phyloP scores from a whole-genome alignment of 495 filamentous ascomycete genomes.

The Daldinia loculata region DNA sequence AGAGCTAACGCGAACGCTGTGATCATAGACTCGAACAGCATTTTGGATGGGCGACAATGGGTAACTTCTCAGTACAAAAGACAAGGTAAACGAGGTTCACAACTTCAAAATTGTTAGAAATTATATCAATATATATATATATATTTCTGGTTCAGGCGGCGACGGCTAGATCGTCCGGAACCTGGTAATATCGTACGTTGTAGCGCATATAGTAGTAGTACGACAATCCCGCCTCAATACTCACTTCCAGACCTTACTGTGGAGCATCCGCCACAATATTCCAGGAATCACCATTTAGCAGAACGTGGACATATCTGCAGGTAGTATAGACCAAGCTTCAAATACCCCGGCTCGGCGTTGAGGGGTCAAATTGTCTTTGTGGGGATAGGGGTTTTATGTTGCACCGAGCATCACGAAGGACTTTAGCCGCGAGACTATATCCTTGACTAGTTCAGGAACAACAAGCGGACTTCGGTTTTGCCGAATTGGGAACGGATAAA shows the following conservation, averaged over 20 bases:
- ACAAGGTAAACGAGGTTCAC: background rate
- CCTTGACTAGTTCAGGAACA: conserved; percentile 20
- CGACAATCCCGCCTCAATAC: conserved; percentile 18
- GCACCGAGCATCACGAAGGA: background rate
- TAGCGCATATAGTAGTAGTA: conserved; percentile 19
- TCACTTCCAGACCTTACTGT: conserved; percentile 30
- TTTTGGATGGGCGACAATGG: conserved; percentile 18
- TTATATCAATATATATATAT: conserved; percentile 11
- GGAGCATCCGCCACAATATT: conserved; percentile 6
- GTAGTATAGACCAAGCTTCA: conserved; percentile 10
- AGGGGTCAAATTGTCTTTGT: conserved; percentile 27
- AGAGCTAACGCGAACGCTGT: conserved; percentile 44
- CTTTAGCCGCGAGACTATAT: conserved; percentile 35
- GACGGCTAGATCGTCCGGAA: conserved; percentile 17
- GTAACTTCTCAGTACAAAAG: background rate
- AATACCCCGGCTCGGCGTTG: conserved; percentile 41
- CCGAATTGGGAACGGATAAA: conserved; percentile 31
- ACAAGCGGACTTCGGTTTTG: conserved; percentile 6
- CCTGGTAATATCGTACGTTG: conserved; percentile 27
- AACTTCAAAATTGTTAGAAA: background rate
- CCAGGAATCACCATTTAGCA: conserved; percentile 8
- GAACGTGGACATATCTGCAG: conserved; percentile 12
- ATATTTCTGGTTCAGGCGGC: background rate
- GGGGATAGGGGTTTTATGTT: conserved; percentile 20
- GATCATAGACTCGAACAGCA: conserved; percentile 44